phyloP scores from a whole-genome alignment of 495 filamentous ascomycete species.

The Penicillium paxilli region DNA sequence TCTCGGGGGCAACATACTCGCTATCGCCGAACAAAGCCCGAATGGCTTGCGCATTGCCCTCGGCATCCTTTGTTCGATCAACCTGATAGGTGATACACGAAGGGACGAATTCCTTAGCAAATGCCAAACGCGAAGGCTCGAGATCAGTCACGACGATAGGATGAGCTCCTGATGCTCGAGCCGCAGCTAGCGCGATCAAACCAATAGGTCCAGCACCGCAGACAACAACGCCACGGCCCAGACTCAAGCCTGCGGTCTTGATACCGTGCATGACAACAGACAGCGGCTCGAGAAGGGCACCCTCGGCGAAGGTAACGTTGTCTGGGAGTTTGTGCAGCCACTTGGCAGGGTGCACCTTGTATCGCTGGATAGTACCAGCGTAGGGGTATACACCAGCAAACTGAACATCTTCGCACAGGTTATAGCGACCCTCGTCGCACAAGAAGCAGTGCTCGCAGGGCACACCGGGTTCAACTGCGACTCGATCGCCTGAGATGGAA shows the following conservation, averaged over 20 bases:
- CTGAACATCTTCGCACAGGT: constrained; percentile 71
- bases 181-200: constrained; percentile 60
- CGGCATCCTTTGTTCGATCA: constrained; percentile 37
- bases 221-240: constrained; percentile 59
- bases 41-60: constrained; percentile 55
- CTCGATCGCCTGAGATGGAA: constrained; percentile 58
- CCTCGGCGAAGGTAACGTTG: constrained; percentile 60
- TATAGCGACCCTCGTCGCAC: constrained; percentile 69
- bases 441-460: constrained; percentile 66
- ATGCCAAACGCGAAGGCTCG: constrained; percentile 53
- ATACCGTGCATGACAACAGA: constrained; percentile 73
- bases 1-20: constrained; percentile 55
- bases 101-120: constrained; percentile 60
- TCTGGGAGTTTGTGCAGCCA: constrained; percentile 60
- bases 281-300: constrained; percentile 74
- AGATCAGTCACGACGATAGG: constrained; percentile 66
- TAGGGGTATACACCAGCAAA: constrained; percentile 66
- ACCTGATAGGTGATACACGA: constrained; percentile 54
- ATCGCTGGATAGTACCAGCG: constrained; percentile 57
- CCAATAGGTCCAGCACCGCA: constrained; percentile 80
- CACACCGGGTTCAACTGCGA: constrained; percentile 74
- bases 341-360: constrained; percentile 65
- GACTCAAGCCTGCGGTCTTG: constrained; percentile 52
- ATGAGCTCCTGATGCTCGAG: constrained; percentile 61
- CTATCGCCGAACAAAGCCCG: constrained; percentile 45